Evolutionary conservation across 2,329 filamentous ascomycete species (phyloP).

Genomic region (Botrytis elliptica): DNA sequence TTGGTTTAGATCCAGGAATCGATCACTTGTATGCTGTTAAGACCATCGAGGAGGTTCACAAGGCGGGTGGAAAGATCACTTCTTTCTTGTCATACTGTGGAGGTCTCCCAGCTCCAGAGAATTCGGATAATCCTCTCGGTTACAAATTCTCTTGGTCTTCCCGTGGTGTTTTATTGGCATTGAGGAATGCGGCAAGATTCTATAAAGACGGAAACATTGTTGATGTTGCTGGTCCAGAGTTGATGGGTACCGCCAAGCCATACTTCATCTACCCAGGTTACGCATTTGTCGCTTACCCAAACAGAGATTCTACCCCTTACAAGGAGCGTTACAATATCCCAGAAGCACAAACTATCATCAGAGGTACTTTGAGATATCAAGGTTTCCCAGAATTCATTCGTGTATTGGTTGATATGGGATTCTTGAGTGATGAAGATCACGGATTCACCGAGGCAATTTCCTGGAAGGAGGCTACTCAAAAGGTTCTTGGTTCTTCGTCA

Average conservation of each 20-base stretch:
- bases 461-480: conserved; percentile 83
- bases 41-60: conserved; percentile 85
- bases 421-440: conserved; percentile 70
- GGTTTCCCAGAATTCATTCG: conserved; percentile 92
- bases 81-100: conserved; percentile 75
- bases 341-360: conserved; percentile 81
- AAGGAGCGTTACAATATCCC: conserved; percentile 88
- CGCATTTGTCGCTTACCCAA: conserved; percentile 88
- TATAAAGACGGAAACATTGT: conserved; percentile 76
- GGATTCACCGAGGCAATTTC: conserved; percentile 63
- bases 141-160: conserved; percentile 75
- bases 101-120: conserved; percentile 69
- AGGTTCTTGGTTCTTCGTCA: conserved; percentile 69
- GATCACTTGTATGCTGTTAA: conserved; percentile 77
- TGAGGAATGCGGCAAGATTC: conserved; percentile 81
- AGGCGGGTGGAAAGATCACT: conserved; percentile 78
- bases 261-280: conserved; percentile 83
- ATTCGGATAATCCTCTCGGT: conserved; percentile 83
- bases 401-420: conserved; percentile 83
- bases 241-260: conserved; percentile 86
- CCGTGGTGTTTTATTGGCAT: conserved; percentile 82
- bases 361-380: conserved; percentile 80
- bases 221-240: conserved; percentile 59
- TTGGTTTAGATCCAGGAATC: conserved; percentile 70
- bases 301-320: conserved; percentile 87